Percentiles rank a stretch among this genome's conserved stretches.
These are phyloP conservation scores for Sporisorium iseilematis-ciliati DNA, from an alignment of 1,284 basidiomycete genomes.

Conservation along the genomic window DNA sequence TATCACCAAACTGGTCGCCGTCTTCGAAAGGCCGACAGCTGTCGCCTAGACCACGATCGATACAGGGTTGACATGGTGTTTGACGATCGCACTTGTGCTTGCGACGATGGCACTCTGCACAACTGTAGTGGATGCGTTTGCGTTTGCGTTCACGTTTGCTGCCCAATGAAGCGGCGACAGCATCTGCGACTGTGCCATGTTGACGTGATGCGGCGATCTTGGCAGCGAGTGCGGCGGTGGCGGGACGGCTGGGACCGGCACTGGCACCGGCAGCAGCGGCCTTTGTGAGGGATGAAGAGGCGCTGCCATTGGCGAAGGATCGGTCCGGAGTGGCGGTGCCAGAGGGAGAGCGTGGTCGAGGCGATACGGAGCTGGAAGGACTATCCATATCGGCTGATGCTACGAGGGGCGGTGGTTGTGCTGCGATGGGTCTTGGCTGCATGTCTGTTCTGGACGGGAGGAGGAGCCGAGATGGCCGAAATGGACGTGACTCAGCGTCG, in stretches of 20 bases:
- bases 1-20: constrained; percentile 65
- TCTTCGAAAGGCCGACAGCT: constrained; percentile 63
- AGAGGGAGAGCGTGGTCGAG: constrained; percentile 35
- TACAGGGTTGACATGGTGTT: constrained; percentile 63
- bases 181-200: constrained; percentile 57
- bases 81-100: constrained; percentile 68
- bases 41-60: constrained; percentile 64
- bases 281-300: constrained; percentile 28
- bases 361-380: constrained; percentile 39
- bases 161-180: constrained; percentile 59
- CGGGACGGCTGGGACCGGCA: constrained; percentile 31
- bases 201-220: constrained; percentile 35
- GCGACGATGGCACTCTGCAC: constrained; percentile 65
- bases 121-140: constrained; percentile 66
- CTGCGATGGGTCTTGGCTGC: constrained; percentile 44
- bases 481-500: background rate
- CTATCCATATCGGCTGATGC: constrained; percentile 22
- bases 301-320: constrained; percentile 19
- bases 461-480: background rate
- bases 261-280: constrained; percentile 37
- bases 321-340: constrained; percentile 45
- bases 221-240: constrained; percentile 34
- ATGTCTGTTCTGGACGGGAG: constrained; percentile 8
- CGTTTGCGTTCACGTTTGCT: constrained; percentile 60
- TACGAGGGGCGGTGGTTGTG: constrained; percentile 25